Conservation (phyloP, 139 green algal genomes). For the Chlamydomonas schloesseri region DNA sequence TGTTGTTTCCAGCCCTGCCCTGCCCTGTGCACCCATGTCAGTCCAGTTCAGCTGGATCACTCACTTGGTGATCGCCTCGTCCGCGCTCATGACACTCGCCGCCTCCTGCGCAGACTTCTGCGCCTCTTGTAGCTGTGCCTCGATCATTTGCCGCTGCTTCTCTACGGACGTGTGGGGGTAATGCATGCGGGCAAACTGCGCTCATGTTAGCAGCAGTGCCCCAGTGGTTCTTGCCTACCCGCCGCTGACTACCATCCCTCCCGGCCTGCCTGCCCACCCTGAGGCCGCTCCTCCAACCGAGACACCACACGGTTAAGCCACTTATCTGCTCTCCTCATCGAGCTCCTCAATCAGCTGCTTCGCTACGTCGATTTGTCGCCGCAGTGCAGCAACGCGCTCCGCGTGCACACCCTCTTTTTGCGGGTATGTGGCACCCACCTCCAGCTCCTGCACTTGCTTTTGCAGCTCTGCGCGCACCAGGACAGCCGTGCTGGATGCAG, state of each 20-base stretch:
- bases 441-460: constrained; percentile 20
- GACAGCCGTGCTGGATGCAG: too few relatives aligned
- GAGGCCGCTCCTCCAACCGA: not conserved
- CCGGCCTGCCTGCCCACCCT: too few relatives aligned
- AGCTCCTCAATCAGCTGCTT: constrained; percentile 10
- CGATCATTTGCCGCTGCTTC: constrained; percentile 5
- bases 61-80: too few relatives aligned
- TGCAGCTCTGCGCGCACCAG: constrained; percentile 32
- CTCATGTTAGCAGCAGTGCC: too few relatives aligned
- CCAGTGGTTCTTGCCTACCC: too few relatives aligned
- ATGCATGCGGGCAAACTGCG: too few relatives aligned
- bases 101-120: not conserved
- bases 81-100: too few relatives aligned
- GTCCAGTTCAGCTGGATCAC: too few relatives aligned
- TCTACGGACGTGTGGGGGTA: constrained; percentile 1
- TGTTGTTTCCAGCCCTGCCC: too few relatives aligned
- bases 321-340: constrained; percentile 29
- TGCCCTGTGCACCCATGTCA: too few relatives aligned
- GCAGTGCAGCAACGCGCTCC: constrained; percentile 3
- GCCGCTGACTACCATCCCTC: too few relatives aligned
- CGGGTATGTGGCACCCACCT: constrained; percentile 35
- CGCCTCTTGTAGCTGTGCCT: not conserved
- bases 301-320: not conserved
- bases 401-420: constrained; percentile 38
- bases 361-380: constrained; percentile 9